Base-by-base conservation (phyloP, 306 rosid genomes). In the Quercus suber region DNA sequence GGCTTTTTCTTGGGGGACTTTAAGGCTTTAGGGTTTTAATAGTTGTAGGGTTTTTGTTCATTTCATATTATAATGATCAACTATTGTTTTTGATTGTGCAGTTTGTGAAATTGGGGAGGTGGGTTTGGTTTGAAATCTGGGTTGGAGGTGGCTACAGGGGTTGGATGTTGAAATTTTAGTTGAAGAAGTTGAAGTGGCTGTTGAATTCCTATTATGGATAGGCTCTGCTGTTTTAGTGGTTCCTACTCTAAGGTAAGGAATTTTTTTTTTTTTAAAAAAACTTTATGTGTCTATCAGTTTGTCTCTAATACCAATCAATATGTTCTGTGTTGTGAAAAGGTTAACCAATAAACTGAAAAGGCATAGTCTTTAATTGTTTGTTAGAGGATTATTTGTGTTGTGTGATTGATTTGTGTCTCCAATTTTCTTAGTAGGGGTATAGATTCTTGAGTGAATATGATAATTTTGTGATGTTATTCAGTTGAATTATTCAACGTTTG, bases 181-280 rank as follows among this genome's bases (percentile, higher is more conserved):
- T 77, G 78, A 77, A 84, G 75, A 13, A 79, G 55, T 76, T 78
- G 83, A 45, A 82, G 69, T 30, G 27, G 55, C 73, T 84, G 79
- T 73, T 63, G 76, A 73, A 55, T 78, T 82, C n/a, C 77, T 65
- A 53, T 79, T 76, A 94, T 91, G 99, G 97, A 88, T 80, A 85
- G 78, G 75, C 73, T 95, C 12, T 89, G 97, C 79, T 95, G 97
- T 80, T 92, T 91, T 69, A 78, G 77, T 80, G 57, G 88, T 88
- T 87, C 96, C 55, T 87, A 87, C 76, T 87, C 96, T 81, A 88
- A 89, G 97, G 99, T 88, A 83, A 87, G 70, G 69, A 72, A 5
- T 33, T 33, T 33, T 33, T 33, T 5, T 37, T 11, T 76, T 11
- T 21, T 21, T 21, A 21, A n/a, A n/a, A n/a, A 6, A 10, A 10